Evolutionary conservation across 805 yeast genomes (phyloP).

Genomic region (Spathaspora gorwiae): DNA sequence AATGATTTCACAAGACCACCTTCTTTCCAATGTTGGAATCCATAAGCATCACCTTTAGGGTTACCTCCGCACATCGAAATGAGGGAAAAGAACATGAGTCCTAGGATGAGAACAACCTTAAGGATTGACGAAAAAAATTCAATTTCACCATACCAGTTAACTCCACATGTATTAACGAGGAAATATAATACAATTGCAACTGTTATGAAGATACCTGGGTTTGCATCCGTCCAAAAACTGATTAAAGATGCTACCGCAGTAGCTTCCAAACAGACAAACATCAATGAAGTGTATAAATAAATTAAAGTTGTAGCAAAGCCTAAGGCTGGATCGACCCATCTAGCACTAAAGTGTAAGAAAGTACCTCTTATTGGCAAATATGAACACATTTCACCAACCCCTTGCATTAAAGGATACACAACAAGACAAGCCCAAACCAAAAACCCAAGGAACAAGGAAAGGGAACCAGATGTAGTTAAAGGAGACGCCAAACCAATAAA

Average conservation of each 20-base stretch:
- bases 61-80: constrained; percentile 37
- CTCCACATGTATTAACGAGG: constrained; percentile 28
- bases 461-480: constrained; percentile 28
- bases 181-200: constrained; percentile 22
- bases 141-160: constrained; percentile 42
- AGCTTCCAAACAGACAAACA: constrained; percentile 31
- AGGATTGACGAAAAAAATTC: constrained; percentile 30
- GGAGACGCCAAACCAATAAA: constrained; percentile 29
- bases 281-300: constrained; percentile 29
- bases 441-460: constrained; percentile 31
- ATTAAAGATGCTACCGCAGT: constrained; percentile 29
- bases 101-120: constrained; percentile 29
- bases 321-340: constrained; percentile 33
- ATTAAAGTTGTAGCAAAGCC: constrained; percentile 31
- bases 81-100: constrained; percentile 29
- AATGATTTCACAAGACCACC: constrained; percentile 29
- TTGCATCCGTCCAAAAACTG: constrained; percentile 26
- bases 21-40: constrained; percentile 31
- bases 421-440: constrained; percentile 24
- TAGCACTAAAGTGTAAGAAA: constrained; percentile 29
- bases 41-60: constrained; percentile 30
- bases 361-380: constrained; percentile 34
- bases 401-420: constrained; percentile 34
- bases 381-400: constrained; percentile 35
- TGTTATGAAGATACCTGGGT: constrained; percentile 30